Evolutionary conservation across 1,284 basidiomycete species (phyloP).

Genomic region (Sporisorium reilianum): DNA sequence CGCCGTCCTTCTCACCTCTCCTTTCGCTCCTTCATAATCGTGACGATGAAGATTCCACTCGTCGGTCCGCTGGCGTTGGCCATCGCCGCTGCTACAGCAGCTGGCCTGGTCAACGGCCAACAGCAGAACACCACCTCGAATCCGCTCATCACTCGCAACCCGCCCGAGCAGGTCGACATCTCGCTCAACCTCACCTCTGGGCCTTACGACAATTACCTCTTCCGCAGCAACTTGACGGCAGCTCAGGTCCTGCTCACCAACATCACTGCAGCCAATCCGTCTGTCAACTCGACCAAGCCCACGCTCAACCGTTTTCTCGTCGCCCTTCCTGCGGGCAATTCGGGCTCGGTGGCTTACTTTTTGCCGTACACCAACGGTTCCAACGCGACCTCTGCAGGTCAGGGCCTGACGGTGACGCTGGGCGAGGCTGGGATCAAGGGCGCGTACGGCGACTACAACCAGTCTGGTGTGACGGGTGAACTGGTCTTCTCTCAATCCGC

Average conservation of each 20-base stretch:
- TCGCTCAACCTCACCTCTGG: conserved; percentile 41
- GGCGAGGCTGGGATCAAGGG: conserved; percentile 60
- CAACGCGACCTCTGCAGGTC: background rate
- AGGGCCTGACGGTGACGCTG: conserved; percentile 64
- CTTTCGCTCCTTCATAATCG: background rate
- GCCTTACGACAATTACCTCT: conserved; percentile 71
- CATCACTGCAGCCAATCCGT: conserved; percentile 51
- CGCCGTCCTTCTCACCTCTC: too few species aligned
- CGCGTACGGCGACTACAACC: conserved; percentile 66
- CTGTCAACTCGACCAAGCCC: conserved; percentile 24
- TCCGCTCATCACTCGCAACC: conserved; percentile 33
- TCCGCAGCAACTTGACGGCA: conserved; percentile 70
- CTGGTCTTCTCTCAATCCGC: conserved; percentile 69
- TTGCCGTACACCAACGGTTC: conserved; percentile 22
- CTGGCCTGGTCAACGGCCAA: conserved; percentile 11
- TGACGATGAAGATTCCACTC: conserved; percentile 54
- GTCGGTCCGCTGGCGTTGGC: conserved; percentile 10
- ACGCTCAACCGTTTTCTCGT: conserved; percentile 70
- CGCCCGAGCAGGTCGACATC: conserved; percentile 28
- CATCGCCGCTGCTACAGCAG: conserved; percentile 5
- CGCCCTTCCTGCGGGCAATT: conserved; percentile 72
- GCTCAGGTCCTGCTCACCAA: conserved; percentile 71
- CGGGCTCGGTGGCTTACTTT: conserved; percentile 41
- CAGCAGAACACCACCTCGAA: conserved; percentile 21
- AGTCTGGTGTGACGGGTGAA: conserved; percentile 70